A percentile compares a stretch with the other conserved stretches of the same genome.
Conservation (phyloP, 352 stramenopile genomes). For the Pythium coloratum region DNA sequence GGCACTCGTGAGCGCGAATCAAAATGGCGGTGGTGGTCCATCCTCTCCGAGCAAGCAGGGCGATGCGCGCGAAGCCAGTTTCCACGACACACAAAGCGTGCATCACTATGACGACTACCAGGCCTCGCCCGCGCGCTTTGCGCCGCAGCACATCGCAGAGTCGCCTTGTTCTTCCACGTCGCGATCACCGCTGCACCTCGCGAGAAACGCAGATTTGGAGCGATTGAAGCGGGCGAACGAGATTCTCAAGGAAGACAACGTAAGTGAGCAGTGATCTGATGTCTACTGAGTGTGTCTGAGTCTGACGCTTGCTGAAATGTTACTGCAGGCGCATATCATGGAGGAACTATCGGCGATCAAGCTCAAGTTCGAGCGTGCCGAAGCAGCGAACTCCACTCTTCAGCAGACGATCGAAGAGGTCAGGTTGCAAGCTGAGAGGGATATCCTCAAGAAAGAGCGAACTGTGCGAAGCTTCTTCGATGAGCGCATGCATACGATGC, state of each 20-base stretch:
- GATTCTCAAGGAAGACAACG: slow-evolving; percentile 65
- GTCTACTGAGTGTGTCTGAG: no score
- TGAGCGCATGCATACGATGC: slow-evolving; percentile 47
- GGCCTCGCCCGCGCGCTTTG: neutral
- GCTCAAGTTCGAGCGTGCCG: slow-evolving; percentile 25
- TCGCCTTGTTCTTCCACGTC: slow-evolving; percentile 11
- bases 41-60: neutral
- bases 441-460: slow-evolving; percentile 61
- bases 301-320: no score
- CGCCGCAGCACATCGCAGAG: neutral
- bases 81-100: slow-evolving; percentile 12
- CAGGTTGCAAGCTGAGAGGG: slow-evolving; percentile 43
- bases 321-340: slow-evolving; percentile 39
- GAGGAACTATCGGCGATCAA: slow-evolving; percentile 31
- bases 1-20: slow-evolving; percentile 10
- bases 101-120: neutral
- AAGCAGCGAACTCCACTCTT: slow-evolving; percentile 36
- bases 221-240: slow-evolving; percentile 47
- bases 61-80: neutral
- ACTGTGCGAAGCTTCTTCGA: slow-evolving; percentile 49
- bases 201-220: slow-evolving; percentile 50
- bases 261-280: slow-evolving; percentile 20
- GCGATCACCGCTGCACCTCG: slow-evolving; percentile 41
- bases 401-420: slow-evolving; percentile 37
- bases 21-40: neutral